Conservation (phyloP, 306 rosid genomes). For the Vigna nakashimae region DNA sequence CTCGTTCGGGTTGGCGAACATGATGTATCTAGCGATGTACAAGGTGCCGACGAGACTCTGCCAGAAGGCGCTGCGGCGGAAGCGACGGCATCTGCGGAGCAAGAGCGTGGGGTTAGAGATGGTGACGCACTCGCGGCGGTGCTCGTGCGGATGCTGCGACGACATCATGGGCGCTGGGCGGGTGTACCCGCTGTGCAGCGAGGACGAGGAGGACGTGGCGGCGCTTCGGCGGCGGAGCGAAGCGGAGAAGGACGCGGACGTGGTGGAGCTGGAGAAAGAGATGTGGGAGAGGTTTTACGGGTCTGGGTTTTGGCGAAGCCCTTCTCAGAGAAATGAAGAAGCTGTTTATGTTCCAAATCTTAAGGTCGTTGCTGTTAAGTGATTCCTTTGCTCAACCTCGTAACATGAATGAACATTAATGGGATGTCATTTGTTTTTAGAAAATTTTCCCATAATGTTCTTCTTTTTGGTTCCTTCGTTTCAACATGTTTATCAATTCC, state of each 20-base stretch:
- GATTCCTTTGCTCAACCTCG: background rate
- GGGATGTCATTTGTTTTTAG: background rate
- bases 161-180: slow-evolving; percentile 46
- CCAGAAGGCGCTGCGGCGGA: slow-evolving; percentile 51
- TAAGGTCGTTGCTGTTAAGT: background rate
- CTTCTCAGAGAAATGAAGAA: slow-evolving; percentile 57
- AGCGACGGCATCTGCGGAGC: slow-evolving; percentile 19
- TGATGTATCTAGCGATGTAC: slow-evolving; percentile 64
- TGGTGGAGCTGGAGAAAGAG: slow-evolving; percentile 74
- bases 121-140: slow-evolving; percentile 11
- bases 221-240: background rate
- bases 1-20: slow-evolving; percentile 60
- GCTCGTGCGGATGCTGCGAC: slow-evolving; percentile 47
- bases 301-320: slow-evolving; percentile 91
- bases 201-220: background rate
- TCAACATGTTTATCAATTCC: background rate
- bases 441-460: background rate
- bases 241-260: slow-evolving; percentile 69
- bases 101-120: slow-evolving; percentile 36
- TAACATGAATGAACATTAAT: background rate
- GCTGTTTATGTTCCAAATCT: background rate
- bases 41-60: slow-evolving; percentile 79
- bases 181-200: slow-evolving; percentile 35
- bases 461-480: background rate
- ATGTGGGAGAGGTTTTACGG: slow-evolving; percentile 84